Conservation (phyloP, 495 filamentous ascomycete genomes). For the Thermochaetoides thermophila region DNA sequence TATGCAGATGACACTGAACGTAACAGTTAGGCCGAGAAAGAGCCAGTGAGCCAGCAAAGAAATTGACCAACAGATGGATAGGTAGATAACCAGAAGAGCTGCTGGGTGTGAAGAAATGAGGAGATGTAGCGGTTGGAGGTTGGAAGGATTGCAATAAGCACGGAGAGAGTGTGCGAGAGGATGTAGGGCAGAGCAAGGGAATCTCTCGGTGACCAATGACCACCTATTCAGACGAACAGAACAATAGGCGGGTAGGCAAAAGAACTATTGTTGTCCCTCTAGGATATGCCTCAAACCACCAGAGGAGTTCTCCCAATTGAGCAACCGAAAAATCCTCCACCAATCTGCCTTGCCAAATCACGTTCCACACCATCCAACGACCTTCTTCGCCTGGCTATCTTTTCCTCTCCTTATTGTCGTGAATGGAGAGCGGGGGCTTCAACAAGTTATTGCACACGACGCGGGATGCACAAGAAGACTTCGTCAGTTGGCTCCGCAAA, state of each 20-base stretch:
- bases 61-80: constrained; percentile 1
- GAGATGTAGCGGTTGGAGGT: no score
- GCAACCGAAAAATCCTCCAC: constrained; percentile 2
- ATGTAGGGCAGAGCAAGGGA: constrained; percentile 3
- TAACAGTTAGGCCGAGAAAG: no score
- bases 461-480: no score
- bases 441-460: no score
- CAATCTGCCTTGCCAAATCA: no score
- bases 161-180: background rate
- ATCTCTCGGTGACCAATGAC: constrained; percentile 3
- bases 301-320: background rate
- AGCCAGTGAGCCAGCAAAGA: background rate
- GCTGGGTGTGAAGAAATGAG: background rate
- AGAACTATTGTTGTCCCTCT: constrained; percentile 6
- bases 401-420: no score
- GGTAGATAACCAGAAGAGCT: background rate
- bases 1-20: no score
- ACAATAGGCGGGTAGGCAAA: constrained; percentile 9
- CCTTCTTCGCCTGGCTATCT: no score
- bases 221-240: constrained; percentile 7
- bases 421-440: no score
- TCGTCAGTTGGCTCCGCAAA: no score
- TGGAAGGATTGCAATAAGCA: no score
- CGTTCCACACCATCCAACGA: no score
- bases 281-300: background rate